Conservation (phyloP, 305 asterid species). For the Coffea humblotiana region DNA sequence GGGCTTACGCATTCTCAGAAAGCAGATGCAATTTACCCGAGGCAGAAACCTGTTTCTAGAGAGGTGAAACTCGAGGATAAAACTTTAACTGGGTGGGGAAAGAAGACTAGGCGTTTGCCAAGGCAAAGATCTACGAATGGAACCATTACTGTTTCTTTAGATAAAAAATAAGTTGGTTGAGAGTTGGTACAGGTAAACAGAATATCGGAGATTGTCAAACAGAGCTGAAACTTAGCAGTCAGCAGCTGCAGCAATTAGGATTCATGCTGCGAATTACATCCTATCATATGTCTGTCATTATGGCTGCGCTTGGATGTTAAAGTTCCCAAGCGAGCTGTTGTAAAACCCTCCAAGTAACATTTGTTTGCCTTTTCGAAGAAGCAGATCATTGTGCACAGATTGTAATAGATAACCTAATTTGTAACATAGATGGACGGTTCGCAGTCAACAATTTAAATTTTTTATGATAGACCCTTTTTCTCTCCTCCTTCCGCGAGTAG, state of each 20-base stretch:
- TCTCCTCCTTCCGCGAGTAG: no score
- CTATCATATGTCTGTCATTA: neutral
- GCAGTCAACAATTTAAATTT: no score
- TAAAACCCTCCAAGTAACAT: neutral
- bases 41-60: conserved; percentile 32
- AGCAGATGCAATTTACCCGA: conserved; percentile 22
- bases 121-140: conserved; percentile 53
- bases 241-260: neutral
- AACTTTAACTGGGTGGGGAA: conserved; percentile 78
- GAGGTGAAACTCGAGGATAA: conserved; percentile 36
- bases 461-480: no score
- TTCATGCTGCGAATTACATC: neutral
- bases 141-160: conserved; percentile 35
- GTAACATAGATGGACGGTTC: no score
- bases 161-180: conserved; percentile 27
- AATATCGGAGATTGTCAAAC: neutral
- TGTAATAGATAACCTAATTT: neutral
- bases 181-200: neutral
- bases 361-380: neutral
- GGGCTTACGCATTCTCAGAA: conserved; percentile 22
- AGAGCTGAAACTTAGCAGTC: neutral
- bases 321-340: neutral
- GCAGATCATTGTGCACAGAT: neutral
- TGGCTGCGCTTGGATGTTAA: neutral
- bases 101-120: conserved; percentile 72